Evolutionary conservation across 192 early-diverging fungal genomes (phyloP), one percentile per base, ranked within the genome.

Genomic region (Linnemannia exigua): DNA sequence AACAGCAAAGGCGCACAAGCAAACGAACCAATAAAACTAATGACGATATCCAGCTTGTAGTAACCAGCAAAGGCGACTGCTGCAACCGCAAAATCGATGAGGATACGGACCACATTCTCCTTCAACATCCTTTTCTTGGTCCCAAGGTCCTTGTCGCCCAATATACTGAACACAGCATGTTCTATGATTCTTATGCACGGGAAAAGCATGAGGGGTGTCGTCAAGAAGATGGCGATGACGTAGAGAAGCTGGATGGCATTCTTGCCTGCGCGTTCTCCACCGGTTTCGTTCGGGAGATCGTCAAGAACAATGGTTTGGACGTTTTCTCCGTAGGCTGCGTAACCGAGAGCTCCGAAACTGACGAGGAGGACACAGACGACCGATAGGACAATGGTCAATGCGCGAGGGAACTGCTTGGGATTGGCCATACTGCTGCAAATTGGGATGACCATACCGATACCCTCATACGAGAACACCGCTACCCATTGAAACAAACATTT

Each of bases 401-500:
- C 96, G 19, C 69, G 47, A 44, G 92, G 91, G 80, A 98, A 97
- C 74, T 93, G 89, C 66, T 96, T 93, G 37, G 96, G 96, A 16
- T 93, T 82, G 81, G 94, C 94, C 97, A 98, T 98, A 75, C 90
- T 90, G 77, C 92, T 90, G n/a, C 93, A 92, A 70, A 95, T 95
- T 20, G 94, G 94, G 68, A 95, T 93, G 31, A 95, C 94, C 74
- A 95, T 91, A 73, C 96, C 96, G 73, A 97, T 96, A 72, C 97
- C 97, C 91, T 98, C 97, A 87, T 95, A 98, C 16, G 96, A 95
- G 89, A 96, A 98, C 66, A 97, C 95, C 52, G 97, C 96, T 35
- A 95, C 96, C 52, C 95, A 96, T 25, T 1, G 19, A 47, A 28
- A 41, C 11, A 69, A 25, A n/a, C 3, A 35, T n/a, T 37, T 20